phyloP scores from a whole-genome alignment of 768 basidiomycete genomes.

The Tremella mesenterica region DNA sequence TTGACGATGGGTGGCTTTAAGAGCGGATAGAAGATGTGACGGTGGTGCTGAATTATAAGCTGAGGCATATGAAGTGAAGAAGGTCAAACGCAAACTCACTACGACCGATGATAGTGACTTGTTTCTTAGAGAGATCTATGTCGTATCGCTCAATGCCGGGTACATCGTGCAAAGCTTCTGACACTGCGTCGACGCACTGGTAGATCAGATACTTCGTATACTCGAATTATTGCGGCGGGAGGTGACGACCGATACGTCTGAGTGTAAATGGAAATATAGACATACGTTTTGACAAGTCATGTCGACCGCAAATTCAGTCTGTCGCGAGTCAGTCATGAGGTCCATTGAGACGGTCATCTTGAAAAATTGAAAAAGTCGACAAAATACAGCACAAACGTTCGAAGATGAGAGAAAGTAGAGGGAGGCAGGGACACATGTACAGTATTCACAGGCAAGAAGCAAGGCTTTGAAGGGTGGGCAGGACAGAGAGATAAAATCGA shows the following conservation, averaged over 20 bases:
- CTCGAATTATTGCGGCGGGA: too few species aligned
- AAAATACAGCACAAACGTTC: background rate
- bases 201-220: background rate
- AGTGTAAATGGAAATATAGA: background rate
- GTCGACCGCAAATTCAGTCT: constrained; percentile 46
- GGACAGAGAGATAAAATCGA: too few species aligned
- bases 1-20: constrained; percentile 38
- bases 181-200: constrained; percentile 41
- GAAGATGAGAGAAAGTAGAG: background rate
- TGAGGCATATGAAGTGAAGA: too few species aligned
- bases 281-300: constrained; percentile 44
- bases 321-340: constrained; percentile 1
- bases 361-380: background rate
- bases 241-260: background rate
- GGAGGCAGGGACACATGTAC: background rate
- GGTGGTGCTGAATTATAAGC: constrained; percentile 33
- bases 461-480: background rate
- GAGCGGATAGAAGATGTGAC: constrained; percentile 29
- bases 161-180: constrained; percentile 23
- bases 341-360: constrained; percentile 1
- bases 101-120: constrained; percentile 40
- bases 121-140: constrained; percentile 40
- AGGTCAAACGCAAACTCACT: constrained; percentile 24
- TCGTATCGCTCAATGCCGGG: constrained; percentile 40
- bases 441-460: background rate